A percentile compares a stretch with the other conserved stretches of the same genome.
These are phyloP conservation scores for Scedosporium dehoogii DNA, from an alignment of 2,329 filamentous ascomycete species.

Conservation along the genomic window DNA sequence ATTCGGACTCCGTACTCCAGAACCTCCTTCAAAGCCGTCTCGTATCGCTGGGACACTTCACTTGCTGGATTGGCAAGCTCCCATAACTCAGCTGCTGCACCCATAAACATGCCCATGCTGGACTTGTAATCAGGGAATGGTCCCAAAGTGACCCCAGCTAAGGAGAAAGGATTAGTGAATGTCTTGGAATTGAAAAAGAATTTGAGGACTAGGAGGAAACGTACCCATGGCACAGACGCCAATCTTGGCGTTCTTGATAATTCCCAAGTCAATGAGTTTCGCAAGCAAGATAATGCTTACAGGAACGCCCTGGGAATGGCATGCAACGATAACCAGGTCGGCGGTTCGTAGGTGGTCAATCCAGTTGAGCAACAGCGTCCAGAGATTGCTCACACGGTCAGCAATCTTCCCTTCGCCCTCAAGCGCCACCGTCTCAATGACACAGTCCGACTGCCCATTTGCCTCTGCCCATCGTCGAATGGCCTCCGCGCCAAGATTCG, in stretches of 20 bases:
- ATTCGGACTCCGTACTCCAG: conserved; percentile 73
- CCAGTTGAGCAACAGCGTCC: conserved; percentile 92
- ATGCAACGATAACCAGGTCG: conserved; percentile 85
- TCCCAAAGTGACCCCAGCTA: conserved; percentile 82
- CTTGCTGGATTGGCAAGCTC: conserved; percentile 81
- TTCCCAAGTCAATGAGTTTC: conserved; percentile 83
- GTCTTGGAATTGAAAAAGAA: conserved; percentile 7
- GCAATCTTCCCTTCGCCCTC: conserved; percentile 90
- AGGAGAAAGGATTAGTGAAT: neutral
- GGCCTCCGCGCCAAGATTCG: conserved; percentile 73
- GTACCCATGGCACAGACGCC: conserved; percentile 71
- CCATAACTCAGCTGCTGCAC: conserved; percentile 87
- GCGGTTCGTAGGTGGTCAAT: conserved; percentile 80
- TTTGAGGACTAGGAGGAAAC: conserved; percentile 10
- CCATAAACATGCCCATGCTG: conserved; percentile 74
- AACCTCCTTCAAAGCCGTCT: conserved; percentile 61
- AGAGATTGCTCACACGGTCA: conserved; percentile 82
- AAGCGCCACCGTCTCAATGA: conserved; percentile 87
- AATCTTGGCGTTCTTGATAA: conserved; percentile 65
- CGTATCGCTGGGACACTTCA: conserved; percentile 72
- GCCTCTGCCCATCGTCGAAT: conserved; percentile 74
- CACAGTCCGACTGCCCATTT: conserved; percentile 62
- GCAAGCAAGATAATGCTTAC: conserved; percentile 87
- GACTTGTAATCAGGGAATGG: conserved; percentile 90
- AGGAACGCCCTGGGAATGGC: conserved; percentile 91